These are phyloP conservation scores for Fusarium sp. DNA, from an alignment of 2,329 filamentous ascomycete genomes.

Conservation along the genomic window DNA sequence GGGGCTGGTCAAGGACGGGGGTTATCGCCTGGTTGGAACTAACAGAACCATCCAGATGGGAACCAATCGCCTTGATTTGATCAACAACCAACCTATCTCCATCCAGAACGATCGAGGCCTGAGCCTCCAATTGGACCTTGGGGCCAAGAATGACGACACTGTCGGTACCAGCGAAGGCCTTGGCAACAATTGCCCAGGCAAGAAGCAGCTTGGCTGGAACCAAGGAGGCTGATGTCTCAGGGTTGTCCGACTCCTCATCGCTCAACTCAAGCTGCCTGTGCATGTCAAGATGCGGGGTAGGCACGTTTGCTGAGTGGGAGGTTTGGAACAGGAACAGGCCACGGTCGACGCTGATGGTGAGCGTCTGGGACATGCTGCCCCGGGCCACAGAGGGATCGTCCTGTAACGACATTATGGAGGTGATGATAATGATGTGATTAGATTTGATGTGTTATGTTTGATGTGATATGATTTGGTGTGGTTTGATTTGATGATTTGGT, in stretches of 20 bases:
- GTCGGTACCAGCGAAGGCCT: slow-evolving; percentile 1
- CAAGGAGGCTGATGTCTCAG: neutral
- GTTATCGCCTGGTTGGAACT: neutral
- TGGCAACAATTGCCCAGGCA: neutral
- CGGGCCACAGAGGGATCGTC: neutral
- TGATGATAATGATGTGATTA: neutral
- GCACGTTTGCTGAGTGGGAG: neutral
- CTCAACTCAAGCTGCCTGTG: neutral
- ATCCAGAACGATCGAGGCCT: neutral
- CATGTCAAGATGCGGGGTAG: neutral
- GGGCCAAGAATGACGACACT: neutral
- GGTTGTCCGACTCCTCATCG: too few relatives aligned
- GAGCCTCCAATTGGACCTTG: neutral
- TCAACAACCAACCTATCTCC: neutral
- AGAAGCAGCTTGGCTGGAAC: neutral
- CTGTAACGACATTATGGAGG: slow-evolving; percentile 3
- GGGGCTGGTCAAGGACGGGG: neutral
- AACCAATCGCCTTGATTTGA: slow-evolving; percentile 1
- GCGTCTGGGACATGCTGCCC: slow-evolving; percentile 16
- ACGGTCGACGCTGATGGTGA: slow-evolving; percentile 18
- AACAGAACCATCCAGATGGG: slow-evolving; percentile 2
- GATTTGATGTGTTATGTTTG: too few relatives aligned
- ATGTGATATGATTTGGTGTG: too few relatives aligned
- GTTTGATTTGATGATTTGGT: too few relatives aligned
- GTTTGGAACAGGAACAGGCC: slow-evolving; percentile 7